A percentile compares a stretch with the other conserved stretches of the same genome.
Evolutionary conservation across 371 early-diverging fungal genomes (phyloP).

Genomic region (Catenaria anguillulae): DNA sequence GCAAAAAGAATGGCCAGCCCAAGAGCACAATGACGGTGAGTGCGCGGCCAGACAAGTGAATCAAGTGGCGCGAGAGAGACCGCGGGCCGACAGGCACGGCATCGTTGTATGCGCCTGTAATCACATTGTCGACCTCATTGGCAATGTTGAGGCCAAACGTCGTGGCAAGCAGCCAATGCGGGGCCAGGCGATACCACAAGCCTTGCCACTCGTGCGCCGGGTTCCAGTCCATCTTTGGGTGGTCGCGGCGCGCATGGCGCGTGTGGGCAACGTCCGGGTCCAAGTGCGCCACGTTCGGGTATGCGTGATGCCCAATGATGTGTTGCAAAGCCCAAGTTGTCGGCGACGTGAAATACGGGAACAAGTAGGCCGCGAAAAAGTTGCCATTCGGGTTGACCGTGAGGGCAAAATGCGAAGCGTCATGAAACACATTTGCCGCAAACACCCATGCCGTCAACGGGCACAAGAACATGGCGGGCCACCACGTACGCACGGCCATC

Average conservation of each 20-base stretch:
- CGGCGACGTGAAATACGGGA: not conserved
- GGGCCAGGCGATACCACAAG: not conserved
- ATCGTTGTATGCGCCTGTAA: not conserved
- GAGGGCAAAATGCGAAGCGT: not conserved
- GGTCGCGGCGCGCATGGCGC: not conserved
- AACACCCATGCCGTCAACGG: not conserved
- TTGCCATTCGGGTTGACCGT: not conserved
- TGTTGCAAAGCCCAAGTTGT: slow-evolving; percentile 7
- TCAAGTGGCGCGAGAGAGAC: not conserved
- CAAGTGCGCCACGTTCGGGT: not conserved
- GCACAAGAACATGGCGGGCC: not conserved
- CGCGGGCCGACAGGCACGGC: not conserved
- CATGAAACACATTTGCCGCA: not conserved
- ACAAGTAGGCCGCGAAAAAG: not conserved
- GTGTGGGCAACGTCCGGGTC: not conserved
- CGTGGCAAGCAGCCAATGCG: not conserved
- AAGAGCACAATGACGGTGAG: not conserved
- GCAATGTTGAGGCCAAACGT: not conserved
- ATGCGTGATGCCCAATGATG: slow-evolving; percentile 9
- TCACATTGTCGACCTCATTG: not conserved
- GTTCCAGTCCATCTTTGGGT: not conserved
- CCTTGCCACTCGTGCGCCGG: not conserved
- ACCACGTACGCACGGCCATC: not conserved
- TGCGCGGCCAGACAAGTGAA: not conserved
- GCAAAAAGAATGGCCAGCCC: not conserved